Base-by-base conservation (phyloP, 805 yeast species). In the Yamadazyma philogaea region DNA sequence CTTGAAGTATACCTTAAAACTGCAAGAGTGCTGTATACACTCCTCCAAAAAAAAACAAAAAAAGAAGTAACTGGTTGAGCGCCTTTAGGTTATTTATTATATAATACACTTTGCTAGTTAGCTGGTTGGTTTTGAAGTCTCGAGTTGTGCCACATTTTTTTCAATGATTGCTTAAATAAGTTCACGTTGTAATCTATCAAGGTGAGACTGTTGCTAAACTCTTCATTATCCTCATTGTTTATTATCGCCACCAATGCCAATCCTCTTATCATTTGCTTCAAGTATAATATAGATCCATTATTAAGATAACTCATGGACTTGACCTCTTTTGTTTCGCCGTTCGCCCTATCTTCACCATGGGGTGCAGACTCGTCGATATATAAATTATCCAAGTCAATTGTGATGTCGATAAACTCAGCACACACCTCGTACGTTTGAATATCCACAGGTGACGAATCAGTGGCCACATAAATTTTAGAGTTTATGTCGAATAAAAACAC, bases 371-470 rank as follows among this genome's bases (percentile, higher is more conserved):
- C 53, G 31, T 63, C 71, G 34, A 65, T 56, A 51, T 85, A 84
- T 34, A 85, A 60, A 39, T 84, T 85, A 53, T 87, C 90, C 49
- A 93, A 66, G 57, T 93, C 98, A 19, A 89, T 83, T 3, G 96
- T 83, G 12, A 91, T 93, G 61, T 93, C 98, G 35, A 93, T 91
- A 57, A 93, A 93, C 57, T 93, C 98, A 0, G 97, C 95, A 63
- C 98, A 93, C 1, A 91, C 95, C 60, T 93, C 97, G 60, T 93
- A 93, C 0, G 95, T 87, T 57, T 89, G 96, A 31, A 88, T 84
- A 64, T 91, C 98, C 30, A 91, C 96, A 0, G 98, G 97, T 1
- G 90, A 82, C 0, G 96, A 86, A 61, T 93, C 99, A 0, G 98
- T 91, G 4, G 97, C 96, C 37, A 91, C 89, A 59, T 91, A 93